Percentiles rank a stretch among this genome's conserved stretches.
Evolutionary conservation across 2,329 filamentous ascomycete species (phyloP).

Genomic region (Penicillium sp.): DNA sequence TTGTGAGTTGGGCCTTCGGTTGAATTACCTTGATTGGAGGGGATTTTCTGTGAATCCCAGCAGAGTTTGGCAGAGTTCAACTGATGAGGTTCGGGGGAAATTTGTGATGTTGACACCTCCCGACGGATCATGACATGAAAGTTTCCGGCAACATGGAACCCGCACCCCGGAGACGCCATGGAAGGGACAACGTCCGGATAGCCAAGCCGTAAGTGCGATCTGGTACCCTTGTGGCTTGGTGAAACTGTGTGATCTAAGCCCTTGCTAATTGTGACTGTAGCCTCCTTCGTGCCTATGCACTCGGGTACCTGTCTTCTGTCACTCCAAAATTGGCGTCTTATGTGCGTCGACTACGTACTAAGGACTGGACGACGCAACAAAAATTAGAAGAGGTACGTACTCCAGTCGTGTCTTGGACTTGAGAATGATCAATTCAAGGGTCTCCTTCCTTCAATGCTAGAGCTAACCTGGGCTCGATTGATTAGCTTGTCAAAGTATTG

Average conservation of each 20-base stretch:
- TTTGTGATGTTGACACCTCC: slow-evolving; percentile 21
- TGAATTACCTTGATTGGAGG: slow-evolving; percentile 16
- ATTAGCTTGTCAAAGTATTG: slow-evolving; percentile 43
- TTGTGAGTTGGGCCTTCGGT: not conserved
- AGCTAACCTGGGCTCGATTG: slow-evolving; percentile 19
- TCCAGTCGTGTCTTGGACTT: not conserved
- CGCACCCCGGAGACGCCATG: slow-evolving; percentile 22
- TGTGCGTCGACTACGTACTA: slow-evolving; percentile 35
- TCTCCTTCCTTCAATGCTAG: slow-evolving; percentile 4
- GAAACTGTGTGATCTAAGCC: slow-evolving; percentile 7
- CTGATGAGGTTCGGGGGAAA: slow-evolving; percentile 9
- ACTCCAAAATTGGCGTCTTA: slow-evolving; percentile 48
- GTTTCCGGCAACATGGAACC: slow-evolving; percentile 29
- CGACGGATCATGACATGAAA: slow-evolving; percentile 29
- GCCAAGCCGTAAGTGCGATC: slow-evolving; percentile 36
- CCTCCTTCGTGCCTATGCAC: slow-evolving; percentile 48
- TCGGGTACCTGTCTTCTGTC: slow-evolving; percentile 52
- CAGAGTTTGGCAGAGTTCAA: slow-evolving; percentile 14
- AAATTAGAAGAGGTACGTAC: slow-evolving; percentile 39
- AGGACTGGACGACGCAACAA: slow-evolving; percentile 33
- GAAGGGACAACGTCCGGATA: slow-evolving; percentile 25
- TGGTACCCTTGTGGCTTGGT: slow-evolving; percentile 7
- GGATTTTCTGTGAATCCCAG: slow-evolving; percentile 7
- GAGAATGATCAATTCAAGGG: slow-evolving; percentile 7
- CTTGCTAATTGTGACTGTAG: slow-evolving; percentile 25